Evolutionary conservation across 768 basidiomycete genomes (phyloP).

Genomic region (Pleurotus eryngii): DNA sequence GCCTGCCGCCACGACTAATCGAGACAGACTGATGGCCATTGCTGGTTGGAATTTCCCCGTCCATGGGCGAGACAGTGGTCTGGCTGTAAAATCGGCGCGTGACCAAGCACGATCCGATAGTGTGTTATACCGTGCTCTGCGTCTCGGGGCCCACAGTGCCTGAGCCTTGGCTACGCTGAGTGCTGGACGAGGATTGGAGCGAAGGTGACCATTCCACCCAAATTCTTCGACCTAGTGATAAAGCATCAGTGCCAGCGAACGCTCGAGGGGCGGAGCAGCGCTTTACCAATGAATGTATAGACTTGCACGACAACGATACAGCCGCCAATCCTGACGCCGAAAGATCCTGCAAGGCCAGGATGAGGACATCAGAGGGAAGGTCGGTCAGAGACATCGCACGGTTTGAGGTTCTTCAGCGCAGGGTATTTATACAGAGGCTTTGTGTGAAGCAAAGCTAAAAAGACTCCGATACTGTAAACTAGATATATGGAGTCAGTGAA

Average conservation of each 20-base stretch:
- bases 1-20: constrained; percentile 63
- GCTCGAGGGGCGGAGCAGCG: constrained; percentile 1
- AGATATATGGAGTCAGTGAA: not conserved
- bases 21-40: constrained; percentile 50
- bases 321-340: constrained; percentile 38
- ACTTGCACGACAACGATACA: constrained; percentile 37
- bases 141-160: constrained; percentile 39
- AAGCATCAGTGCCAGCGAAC: not conserved
- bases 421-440: not conserved
- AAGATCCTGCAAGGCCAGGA: constrained; percentile 48
- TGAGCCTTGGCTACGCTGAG: constrained; percentile 44
- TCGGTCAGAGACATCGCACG: constrained; percentile 16
- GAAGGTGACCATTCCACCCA: constrained; percentile 57
- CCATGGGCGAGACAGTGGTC: constrained; percentile 64
- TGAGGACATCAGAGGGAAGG: constrained; percentile 54
- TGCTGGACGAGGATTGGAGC: constrained; percentile 50
- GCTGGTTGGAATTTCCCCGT: constrained; percentile 49
- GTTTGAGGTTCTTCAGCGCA: too few relatives aligned
- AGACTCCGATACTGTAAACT: too few relatives aligned
- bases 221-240: constrained; percentile 50
- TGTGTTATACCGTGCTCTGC: constrained; percentile 47
- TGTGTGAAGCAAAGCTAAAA: not conserved
- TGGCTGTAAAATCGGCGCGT: constrained; percentile 49
- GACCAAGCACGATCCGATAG: constrained; percentile 55
- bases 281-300: constrained; percentile 44